phyloP scores from a whole-genome alignment of 495 filamentous ascomycete species.

The Lasiosphaeris hirsuta region DNA sequence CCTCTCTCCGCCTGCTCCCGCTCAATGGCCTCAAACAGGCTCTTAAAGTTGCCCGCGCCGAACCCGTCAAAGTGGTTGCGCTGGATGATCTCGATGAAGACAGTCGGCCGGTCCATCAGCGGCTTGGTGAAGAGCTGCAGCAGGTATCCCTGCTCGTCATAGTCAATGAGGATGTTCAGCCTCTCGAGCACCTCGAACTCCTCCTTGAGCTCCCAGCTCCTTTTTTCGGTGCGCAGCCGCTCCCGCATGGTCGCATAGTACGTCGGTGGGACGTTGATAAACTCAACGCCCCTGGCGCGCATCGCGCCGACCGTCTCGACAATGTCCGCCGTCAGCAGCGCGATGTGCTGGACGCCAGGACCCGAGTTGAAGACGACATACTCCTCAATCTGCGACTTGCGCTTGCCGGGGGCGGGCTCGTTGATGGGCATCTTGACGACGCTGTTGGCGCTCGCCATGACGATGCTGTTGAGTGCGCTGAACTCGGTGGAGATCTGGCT shows the following conservation, averaged over 20 bases:
- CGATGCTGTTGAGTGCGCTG: conserved; percentile 77
- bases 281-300: conserved; percentile 76
- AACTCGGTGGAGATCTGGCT: conserved; percentile 83
- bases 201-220: conserved; percentile 60
- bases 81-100: conserved; percentile 94
- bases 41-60: conserved; percentile 93
- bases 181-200: conserved; percentile 68
- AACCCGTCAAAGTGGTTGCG: conserved; percentile 83
- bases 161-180: conserved; percentile 84
- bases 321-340: conserved; percentile 76
- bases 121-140: conserved; percentile 88
- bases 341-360: conserved; percentile 87
- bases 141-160: conserved; percentile 84
- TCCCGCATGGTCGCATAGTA: conserved; percentile 77
- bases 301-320: conserved; percentile 68
- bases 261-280: conserved; percentile 77
- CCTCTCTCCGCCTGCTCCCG: conserved; percentile 79
- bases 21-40: conserved; percentile 88
- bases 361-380: conserved; percentile 86
- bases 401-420: conserved; percentile 84
- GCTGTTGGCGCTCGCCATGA: conserved; percentile 77
- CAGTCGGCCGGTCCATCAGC: conserved; percentile 86
- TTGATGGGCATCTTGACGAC: conserved; percentile 96
- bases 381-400: conserved; percentile 87
- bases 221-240: conserved; percentile 56